Conservation (phyloP, 169 alveolate species). For the Plasmodium adleri region DNA sequence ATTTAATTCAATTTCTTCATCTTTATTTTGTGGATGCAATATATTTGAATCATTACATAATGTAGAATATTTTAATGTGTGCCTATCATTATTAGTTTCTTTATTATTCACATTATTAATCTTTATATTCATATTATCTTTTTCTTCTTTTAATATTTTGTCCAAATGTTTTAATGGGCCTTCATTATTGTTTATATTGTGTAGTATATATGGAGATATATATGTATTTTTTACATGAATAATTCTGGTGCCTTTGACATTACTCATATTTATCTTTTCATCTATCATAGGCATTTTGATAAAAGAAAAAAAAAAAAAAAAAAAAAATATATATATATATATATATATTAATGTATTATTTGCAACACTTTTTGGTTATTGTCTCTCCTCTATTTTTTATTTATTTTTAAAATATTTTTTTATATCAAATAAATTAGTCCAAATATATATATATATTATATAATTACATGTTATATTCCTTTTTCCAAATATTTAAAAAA, state of each 20-base stretch:
- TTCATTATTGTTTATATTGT: constrained; percentile 31
- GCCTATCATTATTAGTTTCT: constrained; percentile 31
- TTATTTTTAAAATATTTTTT: no score
- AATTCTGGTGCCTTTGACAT: constrained; percentile 18
- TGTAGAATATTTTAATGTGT: constrained; percentile 25
- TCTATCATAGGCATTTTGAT: not conserved
- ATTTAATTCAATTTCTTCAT: constrained; percentile 39
- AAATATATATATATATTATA: no score
- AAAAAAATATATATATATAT: no score
- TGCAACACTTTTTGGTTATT: no score
- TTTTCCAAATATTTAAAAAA: not conserved
- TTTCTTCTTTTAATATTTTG: constrained; percentile 27
- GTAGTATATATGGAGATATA: constrained; percentile 62
- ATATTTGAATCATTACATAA: constrained; percentile 24
- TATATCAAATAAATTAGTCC: no score
- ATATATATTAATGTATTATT: no score
- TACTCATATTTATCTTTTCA: constrained; percentile 7
- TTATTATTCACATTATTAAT: constrained; percentile 10
- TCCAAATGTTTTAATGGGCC: constrained; percentile 21
- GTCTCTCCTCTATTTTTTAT: not conserved
- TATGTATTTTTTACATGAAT: constrained; percentile 68
- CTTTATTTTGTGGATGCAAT: constrained; percentile 22
- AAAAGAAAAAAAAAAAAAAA: no score
- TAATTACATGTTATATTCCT: no score
- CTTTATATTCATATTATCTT: constrained; percentile 22